phyloP scores from a whole-genome alignment of 768 basidiomycete species.

The Mycena vulgaris region DNA sequence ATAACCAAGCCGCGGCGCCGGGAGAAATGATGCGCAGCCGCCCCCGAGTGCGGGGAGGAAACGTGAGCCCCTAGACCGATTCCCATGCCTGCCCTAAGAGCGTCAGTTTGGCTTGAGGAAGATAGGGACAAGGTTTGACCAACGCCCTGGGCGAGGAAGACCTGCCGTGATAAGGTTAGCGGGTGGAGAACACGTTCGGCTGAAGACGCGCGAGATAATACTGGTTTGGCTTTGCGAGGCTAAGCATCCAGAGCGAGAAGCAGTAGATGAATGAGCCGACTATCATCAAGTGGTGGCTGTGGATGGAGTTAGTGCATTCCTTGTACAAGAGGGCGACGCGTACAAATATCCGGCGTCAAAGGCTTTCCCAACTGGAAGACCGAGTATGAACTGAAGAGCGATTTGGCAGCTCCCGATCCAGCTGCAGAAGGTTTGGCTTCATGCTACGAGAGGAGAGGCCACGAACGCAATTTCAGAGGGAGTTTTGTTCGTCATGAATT shows the following conservation, averaged over 20 bases:
- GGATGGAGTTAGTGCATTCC: neutral
- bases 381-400: slow-evolving; percentile 47
- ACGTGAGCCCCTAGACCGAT: slow-evolving; percentile 29
- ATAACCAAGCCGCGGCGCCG: slow-evolving; percentile 26
- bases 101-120: slow-evolving; percentile 19
- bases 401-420: slow-evolving; percentile 57
- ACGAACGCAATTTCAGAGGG: slow-evolving; percentile 33
- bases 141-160: slow-evolving; percentile 34
- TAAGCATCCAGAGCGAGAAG: slow-evolving; percentile 56
- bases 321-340: neutral
- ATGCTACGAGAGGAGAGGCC: neutral
- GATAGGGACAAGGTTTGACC: slow-evolving; percentile 18
- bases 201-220: slow-evolving; percentile 49
- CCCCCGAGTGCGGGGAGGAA: slow-evolving; percentile 25
- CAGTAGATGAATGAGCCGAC: slow-evolving; percentile 58
- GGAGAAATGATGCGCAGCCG: slow-evolving; percentile 26
- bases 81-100: slow-evolving; percentile 21
- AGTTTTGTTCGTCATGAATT: slow-evolving; percentile 25
- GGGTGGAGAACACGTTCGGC: neutral
- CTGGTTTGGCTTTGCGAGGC: slow-evolving; percentile 52
- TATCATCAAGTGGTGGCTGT: slow-evolving; percentile 55
- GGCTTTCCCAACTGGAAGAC: slow-evolving; percentile 48
- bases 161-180: slow-evolving; percentile 25
- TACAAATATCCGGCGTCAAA: slow-evolving; percentile 50
- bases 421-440: slow-evolving; percentile 23